Conservation (phyloP, 2,329 filamentous ascomycete species). For the Diaporthe sp. region DNA sequence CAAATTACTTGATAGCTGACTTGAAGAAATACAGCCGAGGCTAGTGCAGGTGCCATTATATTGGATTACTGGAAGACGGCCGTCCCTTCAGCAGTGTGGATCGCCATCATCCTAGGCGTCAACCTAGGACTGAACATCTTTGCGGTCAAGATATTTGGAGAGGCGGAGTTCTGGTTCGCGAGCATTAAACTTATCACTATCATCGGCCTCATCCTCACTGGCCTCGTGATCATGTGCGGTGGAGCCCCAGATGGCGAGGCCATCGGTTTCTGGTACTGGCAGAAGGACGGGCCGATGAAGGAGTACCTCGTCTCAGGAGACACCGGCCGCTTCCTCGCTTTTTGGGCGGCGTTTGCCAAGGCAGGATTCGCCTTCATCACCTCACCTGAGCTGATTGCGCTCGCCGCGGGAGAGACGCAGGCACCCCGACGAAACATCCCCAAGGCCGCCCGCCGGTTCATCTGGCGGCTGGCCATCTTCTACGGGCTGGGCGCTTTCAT, state of each 20-base stretch:
- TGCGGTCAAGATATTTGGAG: constrained; percentile 41
- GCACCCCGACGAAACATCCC: constrained; percentile 77
- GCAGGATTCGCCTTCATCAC: constrained; percentile 74
- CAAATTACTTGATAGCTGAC: neutral
- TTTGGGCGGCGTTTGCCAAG: constrained; percentile 70
- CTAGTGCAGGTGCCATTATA: constrained; percentile 59
- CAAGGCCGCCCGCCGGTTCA: constrained; percentile 73
- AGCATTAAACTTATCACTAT: constrained; percentile 45
- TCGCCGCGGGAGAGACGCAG: constrained; percentile 75
- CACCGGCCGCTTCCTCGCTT: constrained; percentile 69
- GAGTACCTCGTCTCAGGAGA: constrained; percentile 61
- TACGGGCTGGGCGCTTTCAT: constrained; percentile 74
- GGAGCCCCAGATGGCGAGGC: constrained; percentile 35
- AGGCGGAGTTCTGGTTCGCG: constrained; percentile 46
- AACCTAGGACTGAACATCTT: constrained; percentile 40
- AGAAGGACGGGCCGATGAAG: constrained; percentile 59
- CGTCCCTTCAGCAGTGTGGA: constrained; percentile 40
- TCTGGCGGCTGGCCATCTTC: constrained; percentile 74
- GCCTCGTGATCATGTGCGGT: constrained; percentile 41
- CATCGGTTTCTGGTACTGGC: constrained; percentile 55
- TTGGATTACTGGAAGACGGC: constrained; percentile 53
- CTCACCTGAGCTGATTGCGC: constrained; percentile 72
- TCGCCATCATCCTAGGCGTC: constrained; percentile 40
- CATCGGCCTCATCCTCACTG: constrained; percentile 39
- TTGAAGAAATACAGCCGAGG: constrained; percentile 51